These are phyloP conservation scores for Peronospora tabacina DNA, from an alignment of 352 stramenopile species.

Conservation along the genomic window DNA sequence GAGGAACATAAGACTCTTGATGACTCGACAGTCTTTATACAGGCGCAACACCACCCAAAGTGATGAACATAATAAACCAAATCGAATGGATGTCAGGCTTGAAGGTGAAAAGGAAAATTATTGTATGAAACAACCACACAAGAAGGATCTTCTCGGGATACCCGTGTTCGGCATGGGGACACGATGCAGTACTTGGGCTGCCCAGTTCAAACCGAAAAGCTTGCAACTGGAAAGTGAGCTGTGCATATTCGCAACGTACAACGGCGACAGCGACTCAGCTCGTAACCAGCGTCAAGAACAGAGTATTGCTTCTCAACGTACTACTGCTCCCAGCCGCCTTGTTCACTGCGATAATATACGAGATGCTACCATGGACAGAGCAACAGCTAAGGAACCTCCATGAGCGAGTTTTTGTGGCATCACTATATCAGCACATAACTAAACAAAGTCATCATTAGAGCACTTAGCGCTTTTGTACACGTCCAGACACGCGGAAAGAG, in stretches of 20 bases:
- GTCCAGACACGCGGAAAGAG: not conserved
- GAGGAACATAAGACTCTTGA: too few relatives aligned
- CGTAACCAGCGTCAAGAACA: not conserved
- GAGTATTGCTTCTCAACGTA: not conserved
- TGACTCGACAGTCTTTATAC: too few relatives aligned
- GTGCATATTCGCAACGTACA: not conserved
- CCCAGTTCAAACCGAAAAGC: not conserved
- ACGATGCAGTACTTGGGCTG: conserved; percentile 1
- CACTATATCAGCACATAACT: not conserved
- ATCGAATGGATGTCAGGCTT: too few relatives aligned
- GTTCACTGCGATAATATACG: not conserved
- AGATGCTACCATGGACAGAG: not conserved
- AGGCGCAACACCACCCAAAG: too few relatives aligned
- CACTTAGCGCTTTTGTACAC: not conserved
- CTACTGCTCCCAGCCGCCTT: not conserved
- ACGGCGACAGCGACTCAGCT: not conserved
- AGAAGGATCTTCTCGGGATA: too few relatives aligned
- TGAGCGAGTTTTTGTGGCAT: conserved; percentile 2
- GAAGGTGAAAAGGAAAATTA: too few relatives aligned
- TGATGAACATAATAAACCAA: too few relatives aligned
- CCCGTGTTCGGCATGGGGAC: too few relatives aligned
- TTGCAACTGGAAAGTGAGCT: not conserved
- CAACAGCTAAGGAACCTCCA: not conserved
- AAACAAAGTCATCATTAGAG: not conserved
- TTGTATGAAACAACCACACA: too few relatives aligned